Evolutionary conservation across 108 stramenopile genomes (phyloP), one percentile per base, ranked within the genome.

Genomic region (Skeletonema tropicum): DNA sequence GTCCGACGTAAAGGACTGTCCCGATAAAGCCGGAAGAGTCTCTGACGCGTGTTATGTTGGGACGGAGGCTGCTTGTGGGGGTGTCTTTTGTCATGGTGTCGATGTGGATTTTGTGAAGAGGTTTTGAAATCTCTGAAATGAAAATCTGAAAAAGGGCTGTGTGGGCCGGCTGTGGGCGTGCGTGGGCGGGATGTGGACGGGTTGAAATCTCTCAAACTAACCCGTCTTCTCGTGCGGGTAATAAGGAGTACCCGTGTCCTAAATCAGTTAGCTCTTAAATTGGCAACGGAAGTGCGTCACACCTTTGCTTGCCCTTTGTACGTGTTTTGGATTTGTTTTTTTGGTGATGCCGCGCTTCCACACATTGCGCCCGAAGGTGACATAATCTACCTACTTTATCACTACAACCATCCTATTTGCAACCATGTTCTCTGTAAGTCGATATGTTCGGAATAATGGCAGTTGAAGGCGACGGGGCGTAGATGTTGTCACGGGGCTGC

Each of bases 1-100:
- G 86, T 41, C 96, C 96, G 13, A 93, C 66, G 74, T 97, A 97
- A 25, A 86, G 90, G 32, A 97, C 87, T 13, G 96, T 97, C 7
- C 89, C 96, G 2, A 80, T 70, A 74, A 92, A 97, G 36, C 96
- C 93, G 61, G 92, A 92, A 21, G 78, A 19, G 59, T 97, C 96
- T 25, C 83, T 89, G 38, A 93, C 86, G 29, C 94, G 87, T 41
- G 94, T 94, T 45, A 77, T 76, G 83, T 80, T 84, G 45, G 78
- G 74, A 3, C 48, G 66, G 57, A 84, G 69, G 41, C 66, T 41
- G 65, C 48, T 49, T 29, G 26, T 29, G 19, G 68, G 52, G 19
- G 68, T 68, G 57, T 58, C 48, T 21, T 17, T 7, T 49, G 48
- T 49, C 48, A 49, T 49, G 19, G 48, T 49, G 48, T 49, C 19